Conservation (phyloP, 2,329 filamentous ascomycete genomes). For the Fusarium continuum region DNA sequence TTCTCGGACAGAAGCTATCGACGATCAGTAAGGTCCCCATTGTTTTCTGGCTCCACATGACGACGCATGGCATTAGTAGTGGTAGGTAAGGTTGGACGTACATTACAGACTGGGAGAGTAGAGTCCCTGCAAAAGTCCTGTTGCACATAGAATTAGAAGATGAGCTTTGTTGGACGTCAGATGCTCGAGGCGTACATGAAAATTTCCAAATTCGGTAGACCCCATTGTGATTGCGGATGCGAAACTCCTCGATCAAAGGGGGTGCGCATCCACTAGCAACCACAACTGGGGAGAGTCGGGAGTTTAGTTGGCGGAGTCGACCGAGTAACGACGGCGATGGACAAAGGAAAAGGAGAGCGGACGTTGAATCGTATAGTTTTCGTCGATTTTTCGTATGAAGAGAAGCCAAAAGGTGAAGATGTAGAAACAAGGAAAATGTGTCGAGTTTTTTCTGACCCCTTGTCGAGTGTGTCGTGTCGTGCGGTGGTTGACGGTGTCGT, state of each 20-base stretch:
- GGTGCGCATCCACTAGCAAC: constrained; percentile 42
- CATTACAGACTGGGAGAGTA: constrained; percentile 85
- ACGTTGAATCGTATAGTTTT: constrained; percentile 11
- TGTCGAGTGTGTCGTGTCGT: constrained; percentile 24
- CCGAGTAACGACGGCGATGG: constrained; percentile 10
- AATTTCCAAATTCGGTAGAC: constrained; percentile 69
- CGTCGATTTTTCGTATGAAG: constrained; percentile 13
- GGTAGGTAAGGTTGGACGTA: constrained; percentile 65
- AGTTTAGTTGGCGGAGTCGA: constrained; percentile 15
- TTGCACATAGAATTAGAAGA: constrained; percentile 40
- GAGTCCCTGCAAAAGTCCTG: constrained; percentile 86
- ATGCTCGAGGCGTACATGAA: constrained; percentile 56
- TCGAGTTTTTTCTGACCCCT: constrained; percentile 30
- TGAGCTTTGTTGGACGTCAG: constrained; percentile 2
- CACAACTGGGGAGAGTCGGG: constrained; percentile 33
- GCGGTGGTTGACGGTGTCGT: constrained; percentile 35
- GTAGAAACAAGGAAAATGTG: constrained; percentile 21
- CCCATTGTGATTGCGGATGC: constrained; percentile 59
- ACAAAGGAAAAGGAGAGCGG: constrained; percentile 10
- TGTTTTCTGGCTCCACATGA: constrained; percentile 33
- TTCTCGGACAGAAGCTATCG: constrained; percentile 62
- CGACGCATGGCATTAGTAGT: constrained; percentile 8
- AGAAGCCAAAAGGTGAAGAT: constrained; percentile 15
- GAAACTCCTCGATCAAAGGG: constrained; percentile 39
- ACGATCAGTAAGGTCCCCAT: constrained; percentile 34